Percentiles rank a stretch among this genome's conserved stretches.
Evolutionary conservation across 2,329 filamentous ascomycete species (phyloP).

Genomic region (Verticillium isaacii): DNA sequence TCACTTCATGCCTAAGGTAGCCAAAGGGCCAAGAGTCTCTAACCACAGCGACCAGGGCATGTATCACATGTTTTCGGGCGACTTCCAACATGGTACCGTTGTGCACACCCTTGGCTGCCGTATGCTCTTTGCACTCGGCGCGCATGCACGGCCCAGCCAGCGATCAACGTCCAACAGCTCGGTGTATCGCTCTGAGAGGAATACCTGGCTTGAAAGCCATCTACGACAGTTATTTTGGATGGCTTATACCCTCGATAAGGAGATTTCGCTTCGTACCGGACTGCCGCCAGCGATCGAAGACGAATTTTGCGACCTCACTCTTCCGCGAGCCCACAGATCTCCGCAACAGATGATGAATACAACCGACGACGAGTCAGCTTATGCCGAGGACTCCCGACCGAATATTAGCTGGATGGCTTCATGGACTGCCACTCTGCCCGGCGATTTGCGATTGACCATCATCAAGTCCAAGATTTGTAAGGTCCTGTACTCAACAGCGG

Average conservation of each 20-base stretch:
- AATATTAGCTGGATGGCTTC: conserved; percentile 16
- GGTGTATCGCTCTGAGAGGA: conserved; percentile 3
- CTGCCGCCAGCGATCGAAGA: conserved; percentile 46
- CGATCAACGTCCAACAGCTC: conserved; percentile 11
- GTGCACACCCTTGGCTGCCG: conserved; percentile 40
- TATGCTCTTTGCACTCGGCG: conserved; percentile 43
- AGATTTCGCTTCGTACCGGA: conserved; percentile 47
- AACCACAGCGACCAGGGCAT: conserved; percentile 22
- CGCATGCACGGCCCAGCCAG: conserved; percentile 23
- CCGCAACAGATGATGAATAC: background rate
- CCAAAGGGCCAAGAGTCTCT: background rate
- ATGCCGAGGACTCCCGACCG: too few relatives aligned
- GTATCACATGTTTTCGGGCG: conserved; percentile 39
- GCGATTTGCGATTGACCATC: conserved; percentile 42
- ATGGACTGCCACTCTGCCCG: conserved; percentile 25
- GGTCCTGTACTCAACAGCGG: conserved; percentile 43
- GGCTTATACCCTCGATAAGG: conserved; percentile 50
- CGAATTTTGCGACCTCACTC: conserved; percentile 46
- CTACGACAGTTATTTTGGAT: conserved; percentile 47
- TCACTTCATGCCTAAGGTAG: background rate
- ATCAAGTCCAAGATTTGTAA: conserved; percentile 47
- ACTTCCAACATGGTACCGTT: conserved; percentile 38
- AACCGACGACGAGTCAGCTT: background rate
- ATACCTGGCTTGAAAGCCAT: conserved; percentile 20
- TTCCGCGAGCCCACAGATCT: conserved; percentile 29